A percentile compares a stretch with the other conserved stretches of the same genome.
Conservation (phyloP, 768 basidiomycete species). For the Cytidiella melzeri region DNA sequence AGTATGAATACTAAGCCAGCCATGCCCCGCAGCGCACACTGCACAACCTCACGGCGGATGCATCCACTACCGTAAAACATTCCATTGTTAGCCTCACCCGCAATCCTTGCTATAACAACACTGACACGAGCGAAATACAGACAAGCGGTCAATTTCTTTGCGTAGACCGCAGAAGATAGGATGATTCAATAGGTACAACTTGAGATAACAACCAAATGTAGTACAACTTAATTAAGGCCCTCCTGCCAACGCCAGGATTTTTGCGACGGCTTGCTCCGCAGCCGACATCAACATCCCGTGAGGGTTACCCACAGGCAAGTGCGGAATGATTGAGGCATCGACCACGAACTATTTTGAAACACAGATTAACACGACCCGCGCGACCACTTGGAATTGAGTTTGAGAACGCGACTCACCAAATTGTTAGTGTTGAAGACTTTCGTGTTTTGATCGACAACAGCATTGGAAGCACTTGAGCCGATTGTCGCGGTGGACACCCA, state of each 20-base stretch:
- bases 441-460: conserved; percentile 52
- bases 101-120: too few relatives aligned
- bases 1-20: too few relatives aligned
- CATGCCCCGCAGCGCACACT: too few relatives aligned
- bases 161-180: too few relatives aligned
- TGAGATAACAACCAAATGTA: too few relatives aligned
- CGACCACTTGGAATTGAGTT: conserved; percentile 19
- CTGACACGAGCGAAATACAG: too few relatives aligned
- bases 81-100: too few relatives aligned
- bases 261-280: conserved; percentile 52
- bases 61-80: too few relatives aligned
- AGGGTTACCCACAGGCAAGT: conserved; percentile 53
- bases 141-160: too few relatives aligned
- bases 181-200: too few relatives aligned
- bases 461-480: conserved; percentile 27
- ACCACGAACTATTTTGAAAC: conserved; percentile 52
- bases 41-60: too few relatives aligned
- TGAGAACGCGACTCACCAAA: conserved; percentile 23
- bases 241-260: conserved; percentile 47
- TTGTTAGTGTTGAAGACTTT: conserved; percentile 45
- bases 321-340: conserved; percentile 46
- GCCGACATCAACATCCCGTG: conserved; percentile 50
- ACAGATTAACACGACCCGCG: too few relatives aligned
- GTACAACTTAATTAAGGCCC: conserved; percentile 33
- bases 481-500: conserved; percentile 55